Base-by-base conservation (phyloP, 257 asterid species). In the Nicotiana obtusifolia region DNA sequence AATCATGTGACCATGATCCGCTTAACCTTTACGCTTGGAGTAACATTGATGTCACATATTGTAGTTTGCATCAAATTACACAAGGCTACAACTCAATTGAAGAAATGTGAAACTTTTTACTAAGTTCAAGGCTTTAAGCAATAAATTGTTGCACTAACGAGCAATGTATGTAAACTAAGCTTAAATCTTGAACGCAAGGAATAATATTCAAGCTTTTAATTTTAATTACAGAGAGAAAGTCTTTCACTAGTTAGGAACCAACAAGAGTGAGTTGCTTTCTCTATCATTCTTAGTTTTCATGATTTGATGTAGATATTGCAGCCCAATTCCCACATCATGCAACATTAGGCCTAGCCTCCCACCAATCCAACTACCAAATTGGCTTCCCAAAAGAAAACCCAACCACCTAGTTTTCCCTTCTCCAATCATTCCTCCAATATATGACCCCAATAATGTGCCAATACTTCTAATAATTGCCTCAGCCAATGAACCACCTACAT, bases 361-460 rank as follows among this genome's bases (percentile, higher is more conserved):
- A 1, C 94, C 93, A 33, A 82, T 30, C 94, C 94, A 91, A 28
- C 92, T 86, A 20, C 94, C 94, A 28, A 89, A n/a, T 9, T 88
- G 93, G 49, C 94, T 91, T 37, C 94, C 94, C 22, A 78, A 77
- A 28, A 89, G 88, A 78, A 88, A 88, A 14, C 94, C 93, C n/a
- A 91, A 35, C 93, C 93, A 88, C 76, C 88, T 88, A 59, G 78
- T 81, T 49, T 78, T 87, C 78, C 90, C 90, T 76, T 91, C 94
- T 49, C 93, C 91, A 15, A 76, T 65, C 7, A 91, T 35, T 4
- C 94, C 94, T 20, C 93, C 94, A 4, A 31, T 73, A 62, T 86
- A 91, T 0, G 93, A 84, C 16, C 93, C 94, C 5, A 86, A 7
- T 54, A 91, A 84, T 10, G 88, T 86, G 37, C 93, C 91, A 2